Evolutionary conservation across 345 rosid genomes (phyloP).

Genomic region (Barbarea vulgaris): DNA sequence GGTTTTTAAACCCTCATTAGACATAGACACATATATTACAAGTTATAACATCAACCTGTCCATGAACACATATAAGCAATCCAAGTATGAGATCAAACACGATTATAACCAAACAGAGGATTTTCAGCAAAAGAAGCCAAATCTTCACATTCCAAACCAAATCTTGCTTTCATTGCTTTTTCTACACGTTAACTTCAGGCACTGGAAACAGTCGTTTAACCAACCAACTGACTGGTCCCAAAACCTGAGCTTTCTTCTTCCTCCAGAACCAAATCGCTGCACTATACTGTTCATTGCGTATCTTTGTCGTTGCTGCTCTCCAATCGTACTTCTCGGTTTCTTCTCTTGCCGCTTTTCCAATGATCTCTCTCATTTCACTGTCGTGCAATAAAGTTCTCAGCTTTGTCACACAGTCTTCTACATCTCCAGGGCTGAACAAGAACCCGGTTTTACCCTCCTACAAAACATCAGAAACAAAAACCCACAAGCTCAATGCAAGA

Average conservation of each 20-base stretch:
- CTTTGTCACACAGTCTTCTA: conserved; percentile 83
- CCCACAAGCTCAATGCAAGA: conserved; percentile 18
- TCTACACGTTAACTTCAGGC: conserved; percentile 48
- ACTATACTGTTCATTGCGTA: conserved; percentile 87
- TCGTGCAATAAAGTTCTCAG: conserved; percentile 54
- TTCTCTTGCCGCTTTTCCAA: conserved; percentile 84
- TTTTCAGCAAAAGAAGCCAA: not conserved
- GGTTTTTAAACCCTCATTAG: not conserved
- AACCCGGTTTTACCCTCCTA: conserved; percentile 84
- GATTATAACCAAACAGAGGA: conserved; percentile 11
- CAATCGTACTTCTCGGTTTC: conserved; percentile 93
- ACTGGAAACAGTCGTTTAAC: conserved; percentile 64
- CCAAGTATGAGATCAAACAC: conserved; percentile 26
- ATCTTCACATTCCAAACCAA: conserved; percentile 19
- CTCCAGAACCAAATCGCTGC: conserved; percentile 99
- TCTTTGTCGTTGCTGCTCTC: conserved; percentile 88
- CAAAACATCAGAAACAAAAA: conserved; percentile 1
- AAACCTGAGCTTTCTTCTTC: conserved; percentile 71
- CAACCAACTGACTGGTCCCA: conserved; percentile 80
- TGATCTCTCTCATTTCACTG: conserved; percentile 61
- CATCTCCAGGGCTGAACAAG: conserved; percentile 74
- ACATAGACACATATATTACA: conserved; percentile 19
- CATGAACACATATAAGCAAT: conserved; percentile 32
- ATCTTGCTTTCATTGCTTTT: not conserved
- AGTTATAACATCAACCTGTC: conserved; percentile 1